A percentile compares a stretch with the other conserved stretches of the same genome.
Conservation (phyloP, 1,139 yeast species). For the Sugiyamaella pinicola region DNA sequence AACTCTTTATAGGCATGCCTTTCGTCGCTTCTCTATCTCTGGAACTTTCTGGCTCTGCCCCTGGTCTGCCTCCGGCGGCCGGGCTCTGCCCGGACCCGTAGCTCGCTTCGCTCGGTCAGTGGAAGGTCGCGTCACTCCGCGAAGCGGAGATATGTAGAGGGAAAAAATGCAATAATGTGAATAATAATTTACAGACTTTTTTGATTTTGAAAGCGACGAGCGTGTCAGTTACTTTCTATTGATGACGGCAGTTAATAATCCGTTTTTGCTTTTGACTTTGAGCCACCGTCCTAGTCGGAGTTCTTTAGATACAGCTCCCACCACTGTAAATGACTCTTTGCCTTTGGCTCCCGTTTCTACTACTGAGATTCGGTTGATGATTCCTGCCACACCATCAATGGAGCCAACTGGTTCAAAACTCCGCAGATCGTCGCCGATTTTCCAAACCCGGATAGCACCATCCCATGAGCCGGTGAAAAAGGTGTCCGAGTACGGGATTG, state of each 20-base stretch:
- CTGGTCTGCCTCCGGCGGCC: too few relatives aligned
- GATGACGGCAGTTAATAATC: slow-evolving; percentile 27
- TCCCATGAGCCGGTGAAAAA: slow-evolving; percentile 88
- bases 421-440: slow-evolving; percentile 63
- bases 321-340: slow-evolving; percentile 55
- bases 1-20: slow-evolving; percentile 18
- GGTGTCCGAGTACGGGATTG: slow-evolving; percentile 86
- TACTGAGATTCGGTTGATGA: slow-evolving; percentile 67
- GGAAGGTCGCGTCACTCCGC: too few relatives aligned
- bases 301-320: slow-evolving; percentile 76
- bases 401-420: slow-evolving; percentile 58
- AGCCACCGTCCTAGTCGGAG: slow-evolving; percentile 87
- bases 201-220: background rate
- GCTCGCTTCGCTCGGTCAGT: too few relatives aligned
- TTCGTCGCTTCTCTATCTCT: background rate
- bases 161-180: slow-evolving; percentile 7
- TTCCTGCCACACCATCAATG: slow-evolving; percentile 64
- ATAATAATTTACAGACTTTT: slow-evolving; percentile 17
- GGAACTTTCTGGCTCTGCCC: slow-evolving; percentile 13
- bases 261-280: slow-evolving; percentile 37
- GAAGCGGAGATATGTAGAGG: too few relatives aligned
- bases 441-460: slow-evolving; percentile 79
- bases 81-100: too few relatives aligned
- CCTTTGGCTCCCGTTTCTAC: slow-evolving; percentile 58
- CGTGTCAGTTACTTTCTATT: slow-evolving; percentile 9